These are phyloP conservation scores for Hymenoscyphus albidus DNA, from an alignment of 2,329 filamentous ascomycete species.

Conservation along the genomic window DNA sequence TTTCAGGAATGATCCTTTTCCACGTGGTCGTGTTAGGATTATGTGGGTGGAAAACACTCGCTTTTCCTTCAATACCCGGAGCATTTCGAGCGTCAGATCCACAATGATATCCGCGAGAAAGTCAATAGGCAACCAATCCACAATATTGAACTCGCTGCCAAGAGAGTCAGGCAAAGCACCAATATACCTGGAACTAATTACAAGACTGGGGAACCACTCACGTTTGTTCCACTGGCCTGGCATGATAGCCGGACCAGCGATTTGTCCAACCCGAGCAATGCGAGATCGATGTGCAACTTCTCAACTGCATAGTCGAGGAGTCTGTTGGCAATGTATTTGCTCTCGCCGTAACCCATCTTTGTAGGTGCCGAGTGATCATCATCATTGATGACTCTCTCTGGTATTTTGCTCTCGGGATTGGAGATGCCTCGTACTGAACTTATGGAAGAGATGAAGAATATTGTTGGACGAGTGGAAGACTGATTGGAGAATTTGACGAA, in stretches of 20 bases:
- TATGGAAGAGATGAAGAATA: conserved; percentile 33
- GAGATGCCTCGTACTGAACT: conserved; percentile 15
- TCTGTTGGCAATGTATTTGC: conserved; percentile 31
- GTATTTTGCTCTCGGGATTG: conserved; percentile 20
- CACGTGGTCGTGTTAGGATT: neutral
- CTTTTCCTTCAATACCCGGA: neutral
- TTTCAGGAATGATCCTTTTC: neutral
- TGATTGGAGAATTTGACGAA: conserved; percentile 31
- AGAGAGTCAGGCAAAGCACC: conserved; percentile 14
- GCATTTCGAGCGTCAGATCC: neutral
- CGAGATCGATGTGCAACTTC: conserved; percentile 20
- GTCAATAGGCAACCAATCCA: conserved; percentile 46
- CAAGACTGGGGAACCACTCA: conserved; percentile 50
- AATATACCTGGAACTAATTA: conserved; percentile 11
- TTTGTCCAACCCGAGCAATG: conserved; percentile 46
- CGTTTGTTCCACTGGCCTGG: conserved; percentile 46
- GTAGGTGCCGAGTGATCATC: neutral
- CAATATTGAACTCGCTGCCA: conserved; percentile 31
- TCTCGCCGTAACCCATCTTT: conserved; percentile 26
- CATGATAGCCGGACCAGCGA: conserved; percentile 43
- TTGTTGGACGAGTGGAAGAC: neutral
- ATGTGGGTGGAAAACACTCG: neutral
- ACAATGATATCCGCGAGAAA: conserved; percentile 30
- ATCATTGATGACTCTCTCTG: conserved; percentile 27
- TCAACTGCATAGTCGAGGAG: conserved; percentile 42